Conservation (phyloP, 148 eudicot species). For the Amaranthus hypochondriacus region DNA sequence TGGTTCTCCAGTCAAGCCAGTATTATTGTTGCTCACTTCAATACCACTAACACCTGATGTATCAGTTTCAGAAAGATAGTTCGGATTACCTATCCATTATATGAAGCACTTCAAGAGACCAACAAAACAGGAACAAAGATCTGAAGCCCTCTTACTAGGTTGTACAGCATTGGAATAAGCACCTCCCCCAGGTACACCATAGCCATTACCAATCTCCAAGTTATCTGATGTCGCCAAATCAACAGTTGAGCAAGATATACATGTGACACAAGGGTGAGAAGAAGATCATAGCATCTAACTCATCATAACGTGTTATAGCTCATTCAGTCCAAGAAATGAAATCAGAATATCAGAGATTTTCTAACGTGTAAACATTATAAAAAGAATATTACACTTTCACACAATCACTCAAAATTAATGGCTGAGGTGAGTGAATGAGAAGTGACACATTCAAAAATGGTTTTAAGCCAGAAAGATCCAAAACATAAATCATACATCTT, state of each 20-base stretch:
- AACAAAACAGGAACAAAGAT: constrained; percentile 4
- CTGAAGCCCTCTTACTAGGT: constrained; percentile 34
- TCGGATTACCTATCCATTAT: constrained; percentile 6
- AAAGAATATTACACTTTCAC: no score
- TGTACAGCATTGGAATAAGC: constrained; percentile 58
- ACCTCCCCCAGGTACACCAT: constrained; percentile 98
- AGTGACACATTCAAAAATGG: no score
- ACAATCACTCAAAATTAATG: no score
- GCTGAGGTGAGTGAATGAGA: no score
- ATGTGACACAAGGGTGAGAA: background rate
- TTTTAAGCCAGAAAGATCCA: no score
- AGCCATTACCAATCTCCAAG: constrained; percentile 93
- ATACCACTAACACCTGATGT: constrained; percentile 35
- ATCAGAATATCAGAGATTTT: no score
- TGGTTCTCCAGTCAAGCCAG: constrained; percentile 35
- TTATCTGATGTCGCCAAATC: constrained; percentile 43
- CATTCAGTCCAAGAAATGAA: background rate
- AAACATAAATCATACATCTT: no score
- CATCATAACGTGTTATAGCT: background rate
- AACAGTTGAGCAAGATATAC: constrained; percentile 1
- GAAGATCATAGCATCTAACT: background rate
- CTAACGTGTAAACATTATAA: no score
- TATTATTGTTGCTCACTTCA: constrained; percentile 31
- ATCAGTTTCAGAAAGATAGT: constrained; percentile 21
- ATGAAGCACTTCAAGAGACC: constrained; percentile 7